Conservation (phyloP, 768 basidiomycete species). For the Inosperma sp. region DNA sequence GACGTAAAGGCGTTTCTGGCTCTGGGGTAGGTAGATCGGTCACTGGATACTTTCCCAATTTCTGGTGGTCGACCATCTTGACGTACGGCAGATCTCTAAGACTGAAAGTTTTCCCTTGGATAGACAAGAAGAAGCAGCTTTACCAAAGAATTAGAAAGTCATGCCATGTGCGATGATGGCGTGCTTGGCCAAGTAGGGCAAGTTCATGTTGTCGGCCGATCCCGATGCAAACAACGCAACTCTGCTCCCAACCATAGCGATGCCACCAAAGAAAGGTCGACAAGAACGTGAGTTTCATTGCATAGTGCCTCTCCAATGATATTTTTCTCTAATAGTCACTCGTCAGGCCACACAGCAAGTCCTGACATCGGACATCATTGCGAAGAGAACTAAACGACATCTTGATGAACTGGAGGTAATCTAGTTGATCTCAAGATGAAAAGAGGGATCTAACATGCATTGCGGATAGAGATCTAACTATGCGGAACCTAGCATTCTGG, state of each 20-base stretch:
- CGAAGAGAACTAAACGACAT: constrained; percentile 71
- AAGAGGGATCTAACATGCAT: constrained; percentile 8
- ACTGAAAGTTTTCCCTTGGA: no score
- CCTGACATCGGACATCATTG: constrained; percentile 61
- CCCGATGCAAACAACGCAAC: no score
- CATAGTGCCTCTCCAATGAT: constrained; percentile 1
- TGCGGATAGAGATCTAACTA: constrained; percentile 68
- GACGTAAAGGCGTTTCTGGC: constrained; percentile 66
- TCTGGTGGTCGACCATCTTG: constrained; percentile 27
- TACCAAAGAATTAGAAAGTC: constrained; percentile 2
- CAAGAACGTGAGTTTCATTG: constrained; percentile 40
- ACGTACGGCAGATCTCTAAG: no score
- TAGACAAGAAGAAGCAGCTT: neutral
- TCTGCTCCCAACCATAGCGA: constrained; percentile 20
- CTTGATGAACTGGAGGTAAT: constrained; percentile 81
- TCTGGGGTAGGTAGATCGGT: constrained; percentile 77
- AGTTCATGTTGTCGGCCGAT: constrained; percentile 20
- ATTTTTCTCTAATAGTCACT: constrained; percentile 34
- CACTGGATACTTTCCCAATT: constrained; percentile 22
- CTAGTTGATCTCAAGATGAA: constrained; percentile 5
- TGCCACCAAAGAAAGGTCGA: constrained; percentile 47
- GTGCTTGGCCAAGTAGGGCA: constrained; percentile 21
- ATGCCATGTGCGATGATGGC: constrained; percentile 23
- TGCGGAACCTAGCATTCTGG: constrained; percentile 49
- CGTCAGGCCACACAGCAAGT: constrained; percentile 40